A percentile compares a stretch with the other conserved stretches of the same genome.
Conservation (phyloP, 2,329 filamentous ascomycete genomes). For the Diaporthe longicolla region DNA sequence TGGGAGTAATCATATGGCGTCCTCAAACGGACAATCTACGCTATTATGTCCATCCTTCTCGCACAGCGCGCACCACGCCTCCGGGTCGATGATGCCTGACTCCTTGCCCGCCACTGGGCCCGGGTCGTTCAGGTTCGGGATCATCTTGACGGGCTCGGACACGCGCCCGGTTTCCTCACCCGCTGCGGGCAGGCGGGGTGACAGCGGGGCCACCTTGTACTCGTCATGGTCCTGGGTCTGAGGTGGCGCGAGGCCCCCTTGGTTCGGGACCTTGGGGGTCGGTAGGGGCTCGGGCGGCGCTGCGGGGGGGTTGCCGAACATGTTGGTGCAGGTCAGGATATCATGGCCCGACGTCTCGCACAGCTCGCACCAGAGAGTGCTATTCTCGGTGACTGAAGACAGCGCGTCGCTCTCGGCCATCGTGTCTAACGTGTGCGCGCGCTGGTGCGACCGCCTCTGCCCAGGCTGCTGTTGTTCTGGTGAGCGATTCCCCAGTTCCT, state of each 20-base stretch:
- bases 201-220: conserved; percentile 68
- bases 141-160: conserved; percentile 59
- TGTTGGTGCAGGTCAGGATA: conserved; percentile 93
- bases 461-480: conserved; percentile 57
- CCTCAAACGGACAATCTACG: conserved; percentile 93
- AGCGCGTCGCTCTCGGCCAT: conserved; percentile 80
- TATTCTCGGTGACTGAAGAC: conserved; percentile 80
- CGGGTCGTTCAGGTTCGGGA: conserved; percentile 74
- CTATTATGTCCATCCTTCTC: conserved; percentile 97
- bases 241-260: conserved; percentile 18
- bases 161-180: conserved; percentile 55
- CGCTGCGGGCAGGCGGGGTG: conserved; percentile 58
- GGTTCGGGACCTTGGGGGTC: conserved; percentile 32
- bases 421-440: conserved; percentile 71
- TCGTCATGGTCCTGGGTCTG: conserved; percentile 55
- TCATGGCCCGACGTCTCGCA: conserved; percentile 94
- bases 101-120: conserved; percentile 83
- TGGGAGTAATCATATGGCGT: conserved; percentile 68
- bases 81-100: conserved; percentile 82
- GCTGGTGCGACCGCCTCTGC: conserved; percentile 57
- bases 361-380: conserved; percentile 91
- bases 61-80: conserved; percentile 97
- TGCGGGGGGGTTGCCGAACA: conserved; percentile 72
- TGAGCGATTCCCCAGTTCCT: conserved; percentile 62
- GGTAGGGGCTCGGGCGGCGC: conserved; percentile 45